Conservation (phyloP, 345 rosid species). For the Odontarrhena argentea region DNA sequence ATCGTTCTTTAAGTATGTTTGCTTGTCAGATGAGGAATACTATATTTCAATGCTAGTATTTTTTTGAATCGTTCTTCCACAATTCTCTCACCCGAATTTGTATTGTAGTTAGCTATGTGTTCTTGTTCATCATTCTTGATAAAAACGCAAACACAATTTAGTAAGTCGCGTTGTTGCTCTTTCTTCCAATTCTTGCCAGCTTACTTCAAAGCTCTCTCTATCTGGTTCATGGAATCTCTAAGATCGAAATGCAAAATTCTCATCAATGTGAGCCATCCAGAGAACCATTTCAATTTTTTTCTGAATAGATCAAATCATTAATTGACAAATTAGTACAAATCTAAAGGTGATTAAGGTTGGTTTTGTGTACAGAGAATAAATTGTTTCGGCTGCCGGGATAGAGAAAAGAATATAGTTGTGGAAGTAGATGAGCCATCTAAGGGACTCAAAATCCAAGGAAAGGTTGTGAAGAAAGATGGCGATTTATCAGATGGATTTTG, state of each 20-base stretch:
- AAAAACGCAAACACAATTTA: constrained; percentile 23
- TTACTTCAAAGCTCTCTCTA: constrained; percentile 35
- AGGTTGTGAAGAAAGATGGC: constrained; percentile 25
- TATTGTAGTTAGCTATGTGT: constrained; percentile 18
- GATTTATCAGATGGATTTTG: constrained; percentile 29
- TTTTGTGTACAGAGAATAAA: constrained; percentile 27
- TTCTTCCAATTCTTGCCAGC: constrained; percentile 32
- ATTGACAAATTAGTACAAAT: constrained; percentile 6
- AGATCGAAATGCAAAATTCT: constrained; percentile 30
- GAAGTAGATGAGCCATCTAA: constrained; percentile 38
- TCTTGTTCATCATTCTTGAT: constrained; percentile 30
- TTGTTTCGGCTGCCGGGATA: constrained; percentile 18
- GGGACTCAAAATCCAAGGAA: constrained; percentile 39
- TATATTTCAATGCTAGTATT: constrained; percentile 35
- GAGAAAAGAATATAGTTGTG: constrained; percentile 19
- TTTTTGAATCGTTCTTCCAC: not conserved
- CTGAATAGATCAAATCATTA: not conserved
- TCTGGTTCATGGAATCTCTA: constrained; percentile 35
- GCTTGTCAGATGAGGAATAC: constrained; percentile 32
- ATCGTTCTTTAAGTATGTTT: constrained; percentile 25
- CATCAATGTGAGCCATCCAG: constrained; percentile 13
- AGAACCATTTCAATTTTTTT: not conserved
- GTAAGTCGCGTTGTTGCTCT: constrained; percentile 26
- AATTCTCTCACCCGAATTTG: not conserved
- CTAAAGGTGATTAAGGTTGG: constrained; percentile 3